These are phyloP conservation scores for Exsudoporus floridanus DNA, from an alignment of 1,284 basidiomycete species.

Conservation along the genomic window DNA sequence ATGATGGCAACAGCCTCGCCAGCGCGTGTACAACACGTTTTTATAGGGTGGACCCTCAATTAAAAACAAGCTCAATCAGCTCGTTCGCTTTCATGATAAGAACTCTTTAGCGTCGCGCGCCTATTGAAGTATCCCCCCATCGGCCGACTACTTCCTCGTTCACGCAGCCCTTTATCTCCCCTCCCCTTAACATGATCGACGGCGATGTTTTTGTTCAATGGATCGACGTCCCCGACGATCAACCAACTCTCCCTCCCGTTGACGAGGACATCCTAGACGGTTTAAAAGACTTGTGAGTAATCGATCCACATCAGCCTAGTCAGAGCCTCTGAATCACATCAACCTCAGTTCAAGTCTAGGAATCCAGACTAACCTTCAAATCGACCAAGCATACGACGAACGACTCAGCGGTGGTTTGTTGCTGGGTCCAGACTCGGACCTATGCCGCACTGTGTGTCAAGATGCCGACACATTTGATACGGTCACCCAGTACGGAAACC, in stretches of 20 bases:
- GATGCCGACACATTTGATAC: background rate
- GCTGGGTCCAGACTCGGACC: slow-evolving; percentile 10
- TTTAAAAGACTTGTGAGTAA: slow-evolving; percentile 26
- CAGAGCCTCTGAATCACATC: slow-evolving; percentile 17
- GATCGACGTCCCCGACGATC: slow-evolving; percentile 24
- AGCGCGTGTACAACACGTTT: slow-evolving; percentile 39
- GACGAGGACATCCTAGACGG: slow-evolving; percentile 23
- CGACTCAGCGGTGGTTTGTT: slow-evolving; percentile 13
- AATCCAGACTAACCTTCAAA: background rate
- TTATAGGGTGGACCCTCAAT: slow-evolving; percentile 40
- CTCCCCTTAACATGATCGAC: slow-evolving; percentile 16
- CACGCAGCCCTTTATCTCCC: background rate
- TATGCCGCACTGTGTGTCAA: background rate
- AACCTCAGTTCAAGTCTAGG: slow-evolving; percentile 11
- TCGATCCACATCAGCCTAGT: background rate
- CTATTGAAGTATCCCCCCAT: slow-evolving; percentile 2
- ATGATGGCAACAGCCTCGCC: slow-evolving; percentile 35
- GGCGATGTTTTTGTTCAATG: slow-evolving; percentile 21
- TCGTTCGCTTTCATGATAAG: slow-evolving; percentile 30
- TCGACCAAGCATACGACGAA: background rate
- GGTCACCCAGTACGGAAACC: background rate
- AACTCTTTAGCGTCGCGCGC: slow-evolving; percentile 21
- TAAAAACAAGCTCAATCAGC: slow-evolving; percentile 33
- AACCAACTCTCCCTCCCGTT: slow-evolving; percentile 21
- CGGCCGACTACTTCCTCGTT: background rate